Conservation (phyloP, 768 basidiomycete genomes). For the Russula vinacea region DNA sequence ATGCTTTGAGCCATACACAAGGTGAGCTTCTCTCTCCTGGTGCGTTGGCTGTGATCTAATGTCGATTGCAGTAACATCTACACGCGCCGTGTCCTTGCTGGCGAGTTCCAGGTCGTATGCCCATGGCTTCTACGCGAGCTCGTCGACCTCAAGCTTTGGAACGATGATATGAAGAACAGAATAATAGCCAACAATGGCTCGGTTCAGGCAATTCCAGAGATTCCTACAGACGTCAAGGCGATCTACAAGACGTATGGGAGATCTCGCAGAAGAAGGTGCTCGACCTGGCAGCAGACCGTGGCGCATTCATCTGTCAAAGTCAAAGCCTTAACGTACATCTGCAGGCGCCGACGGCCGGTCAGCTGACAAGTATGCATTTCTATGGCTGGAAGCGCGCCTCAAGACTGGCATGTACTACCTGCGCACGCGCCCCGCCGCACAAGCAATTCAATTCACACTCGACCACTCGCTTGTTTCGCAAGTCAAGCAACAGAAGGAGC, state of each 20-base stretch:
- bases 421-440: constrained; percentile 88
- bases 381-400: constrained; percentile 99
- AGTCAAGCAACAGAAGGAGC: constrained; percentile 47
- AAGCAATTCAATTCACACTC: constrained; percentile 97
- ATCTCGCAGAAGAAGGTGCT: constrained; percentile 98
- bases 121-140: constrained; percentile 99
- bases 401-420: constrained; percentile 99
- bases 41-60: neutral
- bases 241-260: constrained; percentile 99
- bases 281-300: constrained; percentile 97
- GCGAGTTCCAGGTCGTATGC: constrained; percentile 99
- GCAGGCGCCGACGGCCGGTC: constrained; percentile 82
- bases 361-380: constrained; percentile 95
- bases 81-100: constrained; percentile 97
- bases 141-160: constrained; percentile 92
- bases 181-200: constrained; percentile 96
- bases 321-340: constrained; percentile 95
- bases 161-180: constrained; percentile 99
- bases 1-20: constrained; percentile 98
- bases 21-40: constrained; percentile 42
- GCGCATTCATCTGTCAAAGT: constrained; percentile 95
- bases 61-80: constrained; percentile 81
- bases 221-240: constrained; percentile 89
- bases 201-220: constrained; percentile 79
- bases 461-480: constrained; percentile 75